phyloP scores from a whole-genome alignment of 106 monocot species.

The Vanilla planifolia region DNA sequence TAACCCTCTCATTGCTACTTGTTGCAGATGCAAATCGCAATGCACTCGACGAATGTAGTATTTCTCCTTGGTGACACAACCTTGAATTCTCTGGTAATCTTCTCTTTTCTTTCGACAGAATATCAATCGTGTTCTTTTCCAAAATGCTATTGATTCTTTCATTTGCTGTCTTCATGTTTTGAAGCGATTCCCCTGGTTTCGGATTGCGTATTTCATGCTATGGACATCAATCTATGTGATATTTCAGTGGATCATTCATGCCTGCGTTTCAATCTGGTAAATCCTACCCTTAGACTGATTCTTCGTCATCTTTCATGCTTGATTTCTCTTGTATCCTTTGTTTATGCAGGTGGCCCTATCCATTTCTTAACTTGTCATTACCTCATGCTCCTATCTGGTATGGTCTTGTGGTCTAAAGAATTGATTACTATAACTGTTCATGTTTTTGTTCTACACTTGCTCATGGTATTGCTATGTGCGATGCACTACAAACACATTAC shows the following conservation, averaged over 20 bases:
- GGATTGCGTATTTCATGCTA: constrained; percentile 70
- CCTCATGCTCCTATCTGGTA: constrained; percentile 68
- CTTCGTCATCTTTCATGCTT: neutral
- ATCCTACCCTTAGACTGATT: neutral
- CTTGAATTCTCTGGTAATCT: constrained; percentile 53
- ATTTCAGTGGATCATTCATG: constrained; percentile 79
- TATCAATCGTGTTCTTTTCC: neutral
- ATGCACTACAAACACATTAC: too few relatives aligned
- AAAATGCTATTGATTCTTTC: neutral
- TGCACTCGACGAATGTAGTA: constrained; percentile 71
- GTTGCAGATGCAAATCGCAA: constrained; percentile 50
- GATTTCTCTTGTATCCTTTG: neutral
- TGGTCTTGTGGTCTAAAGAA: neutral
- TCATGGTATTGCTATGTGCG: too few relatives aligned
- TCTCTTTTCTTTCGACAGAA: neutral
- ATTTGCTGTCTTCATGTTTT: neutral
- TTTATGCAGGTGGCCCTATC: constrained; percentile 79
- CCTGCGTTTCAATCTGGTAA: constrained; percentile 56
- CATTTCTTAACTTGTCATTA: constrained; percentile 70
- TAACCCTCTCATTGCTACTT: too few relatives aligned
- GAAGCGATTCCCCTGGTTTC: constrained; percentile 76
- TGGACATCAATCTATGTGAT: constrained; percentile 68
- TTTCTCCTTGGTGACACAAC: constrained; percentile 57
- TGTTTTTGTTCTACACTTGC: too few relatives aligned
- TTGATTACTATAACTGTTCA: too few relatives aligned